Conservation (phyloP, 106 monocot species). For the Dendrobium catenatum region DNA sequence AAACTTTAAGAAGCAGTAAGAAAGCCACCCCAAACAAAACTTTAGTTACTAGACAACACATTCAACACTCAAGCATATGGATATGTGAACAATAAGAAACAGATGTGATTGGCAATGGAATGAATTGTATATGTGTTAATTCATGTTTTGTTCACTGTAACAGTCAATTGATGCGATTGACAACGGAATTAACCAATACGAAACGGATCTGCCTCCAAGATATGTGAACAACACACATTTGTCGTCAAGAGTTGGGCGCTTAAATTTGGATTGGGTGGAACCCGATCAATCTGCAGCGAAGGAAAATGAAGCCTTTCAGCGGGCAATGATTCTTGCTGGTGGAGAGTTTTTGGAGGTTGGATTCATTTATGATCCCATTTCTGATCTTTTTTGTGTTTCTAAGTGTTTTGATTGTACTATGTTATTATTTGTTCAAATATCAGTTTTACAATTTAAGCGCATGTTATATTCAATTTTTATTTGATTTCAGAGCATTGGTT, state of each 20-base stretch:
- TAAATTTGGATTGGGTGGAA: constrained; percentile 90
- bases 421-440: background rate
- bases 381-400: background rate
- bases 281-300: constrained; percentile 88
- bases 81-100: background rate
- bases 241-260: constrained; percentile 73
- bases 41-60: background rate
- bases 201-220: constrained; percentile 76
- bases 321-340: constrained; percentile 79
- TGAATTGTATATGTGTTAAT: background rate
- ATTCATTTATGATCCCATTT: background rate
- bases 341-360: constrained; percentile 82
- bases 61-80: background rate
- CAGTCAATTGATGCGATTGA: constrained; percentile 97
- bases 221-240: constrained; percentile 79
- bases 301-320: constrained; percentile 87
- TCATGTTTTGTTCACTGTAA: background rate
- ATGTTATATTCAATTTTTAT: background rate
- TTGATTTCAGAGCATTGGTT: constrained; percentile 46
- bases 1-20: no score
- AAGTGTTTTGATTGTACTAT: background rate
- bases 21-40: no score
- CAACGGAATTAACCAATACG: constrained; percentile 89
- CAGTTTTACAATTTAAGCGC: background rate
- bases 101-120: no score